Evolutionary conservation across 2,329 filamentous ascomycete genomes (phyloP), one percentile per base, ranked within the genome.

Genomic region (Neofusicoccum sp.): DNA sequence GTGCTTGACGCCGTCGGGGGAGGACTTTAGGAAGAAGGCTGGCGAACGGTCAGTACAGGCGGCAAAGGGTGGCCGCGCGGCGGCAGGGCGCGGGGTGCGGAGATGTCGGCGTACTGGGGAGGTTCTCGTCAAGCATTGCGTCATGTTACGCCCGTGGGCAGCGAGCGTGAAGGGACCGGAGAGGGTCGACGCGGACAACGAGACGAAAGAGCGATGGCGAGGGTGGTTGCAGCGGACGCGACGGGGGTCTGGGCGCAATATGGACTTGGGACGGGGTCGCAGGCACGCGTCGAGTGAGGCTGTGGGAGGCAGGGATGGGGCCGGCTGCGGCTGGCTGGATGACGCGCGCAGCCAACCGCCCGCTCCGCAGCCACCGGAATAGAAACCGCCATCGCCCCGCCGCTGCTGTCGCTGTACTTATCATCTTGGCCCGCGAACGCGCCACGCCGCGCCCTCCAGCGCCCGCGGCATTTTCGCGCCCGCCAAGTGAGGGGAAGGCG

Each of bases 81-180:
- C 20, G 20, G 26, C 3, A 79, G 20, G 78, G 75, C 61, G 36
- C 28, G 28, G 9, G 8, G 51, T 1, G 34, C 12, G 8, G 38
- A 36, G 28, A 26, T 9, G 12, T 20, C 20, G 9, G 60, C 68
- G 64, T 68, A 84, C 82, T 91, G 60, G 93, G 93, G n/a, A 97
- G 85, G 75, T 93, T 96, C 74, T 96, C 91, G 86, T 96, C 92
- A 69, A 96, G 84, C 92, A 96, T 96, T 61, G 44, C 26, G 64
- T 53, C 58, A 54, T 54, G 57, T 38, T 31, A 59, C 51, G 38
- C 9, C 38, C 20, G 20, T 20, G 20, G 36, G 2, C 12, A 6
- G 26, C 26, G 38, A 43, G 24, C 16, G 30, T 12, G 2, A 30
- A 48, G 28, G 6, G 28, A 48, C 14, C 9, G 28, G 30, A 33